Base-by-base conservation (phyloP, 371 early-diverging fungal species). In the Mucor irregularis region DNA sequence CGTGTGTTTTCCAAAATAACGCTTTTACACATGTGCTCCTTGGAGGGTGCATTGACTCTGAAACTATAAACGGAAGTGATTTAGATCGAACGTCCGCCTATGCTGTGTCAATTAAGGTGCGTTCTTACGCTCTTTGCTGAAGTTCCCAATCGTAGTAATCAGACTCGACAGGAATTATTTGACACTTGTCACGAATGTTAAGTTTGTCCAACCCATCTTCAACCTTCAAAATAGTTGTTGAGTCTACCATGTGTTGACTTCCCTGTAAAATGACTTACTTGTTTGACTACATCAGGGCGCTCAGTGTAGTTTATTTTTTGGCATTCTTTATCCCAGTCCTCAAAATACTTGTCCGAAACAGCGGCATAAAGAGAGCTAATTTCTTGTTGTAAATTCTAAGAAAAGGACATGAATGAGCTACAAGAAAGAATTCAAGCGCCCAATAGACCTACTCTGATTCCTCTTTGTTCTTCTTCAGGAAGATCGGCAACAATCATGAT, bases 1-100 rank as follows among this genome's bases (percentile, higher is more conserved):
- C 84, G 76, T n/a, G 89, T 91, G 73, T 93, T 93, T 61, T 90
- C 91, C 49, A 93, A 70, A 1, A 93, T 69, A 3, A 93, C 83
- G 6, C 86, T 83, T 60, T 94, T 94, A 78, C 92, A 92, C 58
- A 94, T 68, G 29, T 92, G 92, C 14, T 72, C 75, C 11, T 71
- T 69, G 22, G 86, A 84, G 3, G 93, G 93, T 3, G 88, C 90
- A 5, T 57, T 16, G 46, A 92, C 68, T 22, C 88, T 69, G 26
- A 83, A 75, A 14, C 80, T 80, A 55, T 29, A 29, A 13, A n/a
- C 5, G 42, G 33, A 49, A 43, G 24, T 13, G 14, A n/a, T n/a
- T n/a, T n/a, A n/a, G n/a, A n/a, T n/a, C n/a, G n/a, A n/a, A n/a
- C n/a, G n/a, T n/a, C n/a, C n/a, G n/a, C n/a, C n/a, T n/a, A n/a